phyloP scores from a whole-genome alignment of 2,329 filamentous ascomycete species.

The Phoma sp. region DNA sequence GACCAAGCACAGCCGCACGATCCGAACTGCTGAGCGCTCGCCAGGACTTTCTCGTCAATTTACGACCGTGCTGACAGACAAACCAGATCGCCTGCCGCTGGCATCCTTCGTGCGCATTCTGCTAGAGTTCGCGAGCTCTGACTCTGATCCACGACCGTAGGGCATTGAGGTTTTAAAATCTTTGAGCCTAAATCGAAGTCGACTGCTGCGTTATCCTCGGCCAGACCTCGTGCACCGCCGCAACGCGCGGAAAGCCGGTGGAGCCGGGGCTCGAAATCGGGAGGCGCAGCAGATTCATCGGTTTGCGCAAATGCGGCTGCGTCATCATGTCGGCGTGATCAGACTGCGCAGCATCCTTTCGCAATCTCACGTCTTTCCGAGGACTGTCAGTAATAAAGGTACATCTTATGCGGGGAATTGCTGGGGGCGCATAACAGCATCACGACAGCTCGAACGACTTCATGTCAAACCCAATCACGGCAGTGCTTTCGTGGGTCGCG shows the following conservation, averaged over 20 bases:
- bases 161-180: not conserved
- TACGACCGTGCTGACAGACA: conserved; percentile 1
- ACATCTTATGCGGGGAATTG: conserved; percentile 28
- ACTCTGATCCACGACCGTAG: not conserved
- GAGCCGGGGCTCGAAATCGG: conserved; percentile 11
- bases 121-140: not conserved
- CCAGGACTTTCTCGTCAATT: not conserved
- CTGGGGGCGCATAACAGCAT: conserved; percentile 8
- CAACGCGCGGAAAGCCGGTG: conserved; percentile 7
- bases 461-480: conserved; percentile 20
- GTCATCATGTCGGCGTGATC: conserved; percentile 11
- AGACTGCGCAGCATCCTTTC: conserved; percentile 9
- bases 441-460: conserved; percentile 7
- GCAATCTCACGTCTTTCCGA: not conserved
- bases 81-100: not conserved
- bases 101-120: not conserved
- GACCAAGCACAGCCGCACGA: conserved; percentile 16
- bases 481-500: conserved; percentile 28
- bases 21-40: conserved; percentile 8
- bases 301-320: conserved; percentile 23
- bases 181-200: not conserved
- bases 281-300: conserved; percentile 25
- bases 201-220: not conserved
- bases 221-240: conserved; percentile 8
- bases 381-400: conserved; percentile 1